Evolutionary conservation across 768 basidiomycete genomes (phyloP), one percentile per base, ranked within the genome.

Genomic region (Lentinus brumalis): DNA sequence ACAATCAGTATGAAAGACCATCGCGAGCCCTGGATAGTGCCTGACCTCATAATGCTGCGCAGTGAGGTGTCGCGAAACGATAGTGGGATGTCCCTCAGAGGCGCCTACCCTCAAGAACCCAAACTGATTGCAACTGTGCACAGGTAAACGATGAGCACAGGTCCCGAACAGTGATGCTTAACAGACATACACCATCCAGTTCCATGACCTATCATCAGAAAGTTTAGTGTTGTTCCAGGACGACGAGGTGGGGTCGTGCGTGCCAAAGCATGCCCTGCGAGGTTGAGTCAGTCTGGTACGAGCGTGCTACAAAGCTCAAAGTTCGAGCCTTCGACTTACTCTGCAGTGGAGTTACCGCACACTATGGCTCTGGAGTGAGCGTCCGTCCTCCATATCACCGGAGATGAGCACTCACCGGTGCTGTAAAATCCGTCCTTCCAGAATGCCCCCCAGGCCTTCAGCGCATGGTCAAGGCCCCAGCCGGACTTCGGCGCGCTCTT

Each of bases 141-240:
- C n/a, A 56, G 42, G 18, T 38, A 8, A 32, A 71, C 59, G 73
- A 7, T 60, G 44, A 8, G 53, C 62, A 14, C 75, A 78, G 49
- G 54, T 86, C 11, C 86, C 1, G 83, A 84, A 86, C 41, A 5
- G 39, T n/a, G n/a, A 46, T 12, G 56, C 54, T 26, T 26, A 44
- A 38, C 29, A 7, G 12, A 65, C 74, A n/a, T 54, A 76, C 86
- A 85, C 80, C 66, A 88, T 82, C 89, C 89, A 91, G 54, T 76
- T 71, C 88, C 89, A 91, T 4, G 89, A 88, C 30, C 89, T 80
- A 4, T 59, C 64, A 0, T 75, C 57, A 61, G 89, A 84, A 68
- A 87, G 73, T 31, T 88, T 71, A 4, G 75, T 70, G 3, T 77
- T 84, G 61, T 86, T 74, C 14, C 84, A 85, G 72, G 76, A 89